Base-by-base conservation (phyloP, 495 filamentous ascomycete species). In the Daldinia vernicosa region DNA sequence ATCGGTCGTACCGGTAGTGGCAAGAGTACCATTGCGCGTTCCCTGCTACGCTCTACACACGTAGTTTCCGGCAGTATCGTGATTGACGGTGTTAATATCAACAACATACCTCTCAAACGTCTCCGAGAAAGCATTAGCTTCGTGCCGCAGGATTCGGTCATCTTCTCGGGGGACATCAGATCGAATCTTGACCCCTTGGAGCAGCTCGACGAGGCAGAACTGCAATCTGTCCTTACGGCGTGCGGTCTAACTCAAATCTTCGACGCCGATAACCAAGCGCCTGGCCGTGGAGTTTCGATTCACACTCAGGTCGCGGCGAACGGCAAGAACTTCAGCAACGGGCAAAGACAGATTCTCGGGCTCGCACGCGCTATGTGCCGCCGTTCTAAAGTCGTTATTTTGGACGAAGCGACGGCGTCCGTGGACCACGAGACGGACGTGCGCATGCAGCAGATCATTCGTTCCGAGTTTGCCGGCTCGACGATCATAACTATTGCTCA, bases 401-500 rank as follows among this genome's bases (percentile, higher is more conserved):
- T 81, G 1, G 78, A 80, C 65, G 79, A 81, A 40, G 78, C 74
- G 4, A 79, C 76, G 12, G 75, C 68, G 15, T 76, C 76, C 57
- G 80, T 90, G 52, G 88, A 90, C 69, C 74, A 76, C 50, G 80
- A 85, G 64, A 88, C 87, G 17, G 88, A 89, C 67, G 79, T 77
- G 55, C 75, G 86, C 32, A 87, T 90, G 81, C 86, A 89, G 70
- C 75, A 78, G 11, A 75, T 89, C 39, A 86, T 90, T 59, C 80
- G 83, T 4, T 82, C 84, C 58, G 84, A 87, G 61, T 89, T 90
- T 72, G 69, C 74, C 22, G 77, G 77, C 4, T 80, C 83, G 68
- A 90, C 88, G 24, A 83, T 90, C 62, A 75, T 90, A 33, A 81
- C 84, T 0, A 82, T 90, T 4, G 86, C 85, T 0, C 88, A 91